Evolutionary conservation across 257 asterid genomes (phyloP), one percentile per base, ranked within the genome.

Genomic region (Przewalskia tangutica): DNA sequence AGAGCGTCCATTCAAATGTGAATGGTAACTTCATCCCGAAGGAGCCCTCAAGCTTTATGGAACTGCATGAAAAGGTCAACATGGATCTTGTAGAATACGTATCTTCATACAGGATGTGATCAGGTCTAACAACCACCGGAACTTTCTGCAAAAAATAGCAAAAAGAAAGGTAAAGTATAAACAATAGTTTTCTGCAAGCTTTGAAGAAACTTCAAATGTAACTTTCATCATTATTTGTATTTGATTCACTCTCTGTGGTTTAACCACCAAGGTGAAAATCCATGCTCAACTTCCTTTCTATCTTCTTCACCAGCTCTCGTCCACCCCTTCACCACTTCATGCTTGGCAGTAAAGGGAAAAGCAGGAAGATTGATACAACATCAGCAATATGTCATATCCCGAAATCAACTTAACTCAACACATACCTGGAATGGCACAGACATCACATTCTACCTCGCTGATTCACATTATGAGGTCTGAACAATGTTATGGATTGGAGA

Each of bases 51-150:
- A 93, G 86, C 82, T 81, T 89, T 84, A 95, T 82, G 85, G 76
- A 85, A 81, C 89, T 85, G 71, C 77, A 80, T 36, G 97, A 92
- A 88, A 95, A 95, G 5, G 87, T 87, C 87, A 95, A 82, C 18
- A 16, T 18, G 78, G 95, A 89, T 58, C 63, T 83, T 20, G 84
- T 88, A 81, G 86, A 91, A 84, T 59, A 86, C 77, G 54, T 67
- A 23, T 86, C 82, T 84, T 84, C 89, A 62, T 84, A 88, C 80
- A 85, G 83, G 86, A 93, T 85, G 65, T 88, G 89, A 75, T 83
- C 77, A 60, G 98, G 95, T 66, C 65, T 55, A 84, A 93, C 86
- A 82, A 83, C 84, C 84, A 93, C 97, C 77, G 85, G 73, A 42
- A 82, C 51, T 86, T 89, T 95, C 98, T 95, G 93, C 87, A 78